Evolutionary conservation across 371 early-diverging fungal genomes (phyloP), one percentile per base, ranked within the genome.

Genomic region (Mucor piriformis): DNA sequence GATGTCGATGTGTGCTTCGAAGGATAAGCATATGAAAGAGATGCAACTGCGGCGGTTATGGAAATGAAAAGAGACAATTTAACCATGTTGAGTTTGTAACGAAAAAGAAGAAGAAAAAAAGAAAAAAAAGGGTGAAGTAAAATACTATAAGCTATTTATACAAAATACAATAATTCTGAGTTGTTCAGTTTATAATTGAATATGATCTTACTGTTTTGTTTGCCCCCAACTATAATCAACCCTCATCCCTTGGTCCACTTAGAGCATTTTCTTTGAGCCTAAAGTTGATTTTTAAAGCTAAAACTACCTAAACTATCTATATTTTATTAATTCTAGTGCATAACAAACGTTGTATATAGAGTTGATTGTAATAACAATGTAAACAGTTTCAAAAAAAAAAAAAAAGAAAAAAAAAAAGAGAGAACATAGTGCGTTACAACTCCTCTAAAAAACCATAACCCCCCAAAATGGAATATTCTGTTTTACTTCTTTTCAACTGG

Each of bases 131-230:
- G 46, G 24, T 21, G 20, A 24, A 46, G 18, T 21, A 43, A 16
- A 21, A 18, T 15, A 43, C 12, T 43, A 37, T n/a, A 15, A n/a
- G 38, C 38, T n/a, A 10, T 37, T 37, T 37, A 37, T 37, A 37
- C n/a, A 6, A 37, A 37, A 37, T 15, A 11, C 11, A 37, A 37
- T 37, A n/a, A n/a, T 15, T 4, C 18, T 23, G 11, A 23, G n/a
- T 6, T n/a, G 3, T n/a, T 13, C 6, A 20, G 23, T 24, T 3
- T 37, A 18, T 37, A 15, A 52, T 35, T 27, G 21, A 18, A 42
- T 42, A 7, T 42, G 42, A 42, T 42, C 42, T 42, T 42, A 42
- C 42, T 42, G 42, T 42, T 42, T 42, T 42, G 8, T 42, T 18
- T 18, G 20, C 4, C 7, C 18, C 6, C 18, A 42, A 18, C 7